Evolutionary conservation across 2,329 filamentous ascomycete genomes (phyloP).

Genomic region (Lomentospora prolificans): DNA sequence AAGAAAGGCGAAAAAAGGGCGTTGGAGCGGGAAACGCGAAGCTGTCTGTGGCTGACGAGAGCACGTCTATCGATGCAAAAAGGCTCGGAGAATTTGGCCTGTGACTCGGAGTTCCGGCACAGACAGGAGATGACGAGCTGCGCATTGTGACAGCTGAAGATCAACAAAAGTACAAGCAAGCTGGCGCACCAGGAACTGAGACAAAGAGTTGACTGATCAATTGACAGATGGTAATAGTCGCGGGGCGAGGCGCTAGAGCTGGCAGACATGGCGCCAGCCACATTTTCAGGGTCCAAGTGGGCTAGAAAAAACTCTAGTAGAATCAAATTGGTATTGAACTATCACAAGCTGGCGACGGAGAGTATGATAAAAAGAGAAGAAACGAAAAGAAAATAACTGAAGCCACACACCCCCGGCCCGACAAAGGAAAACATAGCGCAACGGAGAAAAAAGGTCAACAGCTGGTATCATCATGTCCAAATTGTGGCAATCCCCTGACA

Average conservation of each 20-base stretch:
- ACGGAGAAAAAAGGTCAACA: neutral
- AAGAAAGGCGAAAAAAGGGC: neutral
- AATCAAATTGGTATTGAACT: neutral
- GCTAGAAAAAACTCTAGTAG: neutral
- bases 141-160: no score
- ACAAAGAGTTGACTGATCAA: no score
- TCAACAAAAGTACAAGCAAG: neutral
- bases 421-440: neutral
- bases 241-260: neutral
- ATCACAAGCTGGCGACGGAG: neutral
- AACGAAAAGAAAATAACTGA: neutral
- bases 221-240: no score
- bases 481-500: no score
- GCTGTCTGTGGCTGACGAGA: neutral
- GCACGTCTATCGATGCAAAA: no score
- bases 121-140: no score
- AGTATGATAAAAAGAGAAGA: neutral
- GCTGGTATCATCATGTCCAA: no score
- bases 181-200: no score
- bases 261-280: no score
- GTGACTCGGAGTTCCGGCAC: no score
- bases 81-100: no score
- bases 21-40: neutral
- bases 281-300: neutral
- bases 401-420: no score